A percentile compares a stretch with the other conserved stretches of the same genome.
phyloP scores from a whole-genome alignment of 2,329 filamentous ascomycete species.

The Beauveria caledonica region DNA sequence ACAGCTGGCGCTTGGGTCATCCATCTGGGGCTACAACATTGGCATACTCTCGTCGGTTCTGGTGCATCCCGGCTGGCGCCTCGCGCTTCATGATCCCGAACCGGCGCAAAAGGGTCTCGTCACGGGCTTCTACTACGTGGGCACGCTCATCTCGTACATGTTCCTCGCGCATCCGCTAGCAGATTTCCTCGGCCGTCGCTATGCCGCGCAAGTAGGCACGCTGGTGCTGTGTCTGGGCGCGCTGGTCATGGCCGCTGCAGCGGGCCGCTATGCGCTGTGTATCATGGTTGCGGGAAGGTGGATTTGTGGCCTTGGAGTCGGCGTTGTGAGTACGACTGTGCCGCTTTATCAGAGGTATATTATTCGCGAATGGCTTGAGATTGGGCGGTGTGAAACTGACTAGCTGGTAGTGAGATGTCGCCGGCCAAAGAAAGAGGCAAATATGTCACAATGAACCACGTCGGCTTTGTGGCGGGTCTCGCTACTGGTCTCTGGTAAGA shows the following conservation, averaged over 20 bases:
- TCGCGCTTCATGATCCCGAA: conserved; percentile 34
- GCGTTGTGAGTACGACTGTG: conserved; percentile 47
- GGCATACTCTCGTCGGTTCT: conserved; percentile 49
- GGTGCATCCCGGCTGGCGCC: conserved; percentile 46
- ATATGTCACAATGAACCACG: conserved; percentile 51
- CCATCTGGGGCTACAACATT: conserved; percentile 52
- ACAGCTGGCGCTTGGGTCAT: conserved; percentile 48
- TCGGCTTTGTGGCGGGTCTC: conserved; percentile 47
- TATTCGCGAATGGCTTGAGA: background rate
- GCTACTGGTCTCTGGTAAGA: conserved; percentile 46
- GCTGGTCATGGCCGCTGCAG: conserved; percentile 37
- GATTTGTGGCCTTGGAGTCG: conserved; percentile 44
- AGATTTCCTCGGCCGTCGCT: conserved; percentile 43
- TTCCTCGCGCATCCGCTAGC: conserved; percentile 44
- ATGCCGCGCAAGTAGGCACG: conserved; percentile 41
- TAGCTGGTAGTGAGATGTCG: conserved; percentile 38
- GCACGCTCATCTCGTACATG: conserved; percentile 47
- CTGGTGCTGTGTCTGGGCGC: conserved; percentile 39
- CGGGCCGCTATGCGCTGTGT: conserved; percentile 30
- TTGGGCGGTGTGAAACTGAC: background rate
- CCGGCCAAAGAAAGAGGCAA: conserved; percentile 44
- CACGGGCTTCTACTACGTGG: conserved; percentile 50
- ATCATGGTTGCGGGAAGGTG: conserved; percentile 45
- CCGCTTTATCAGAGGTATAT: conserved; percentile 47
- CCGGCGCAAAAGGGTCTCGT: conserved; percentile 42